Evolutionary conservation across 306 rosid genomes (phyloP).

Genomic region (Begonia loranthoides): DNA sequence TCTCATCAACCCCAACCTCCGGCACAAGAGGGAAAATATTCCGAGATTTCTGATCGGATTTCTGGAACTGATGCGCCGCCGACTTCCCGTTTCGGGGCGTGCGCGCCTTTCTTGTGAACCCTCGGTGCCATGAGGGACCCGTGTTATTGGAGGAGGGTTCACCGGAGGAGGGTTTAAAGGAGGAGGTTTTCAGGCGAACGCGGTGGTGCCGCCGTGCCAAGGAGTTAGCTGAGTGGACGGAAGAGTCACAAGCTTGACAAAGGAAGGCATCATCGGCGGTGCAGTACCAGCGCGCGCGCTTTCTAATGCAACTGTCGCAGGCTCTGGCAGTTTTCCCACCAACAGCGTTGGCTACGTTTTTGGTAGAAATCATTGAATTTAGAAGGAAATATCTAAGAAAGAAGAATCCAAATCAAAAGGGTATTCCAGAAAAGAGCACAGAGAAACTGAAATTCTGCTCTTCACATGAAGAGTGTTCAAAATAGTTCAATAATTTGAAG

Average conservation of each 20-base stretch:
- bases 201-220: conserved; percentile 65
- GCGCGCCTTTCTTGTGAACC: conserved; percentile 36
- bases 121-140: conserved; percentile 53
- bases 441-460: background rate
- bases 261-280: conserved; percentile 95
- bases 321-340: conserved; percentile 83
- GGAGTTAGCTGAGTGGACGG: conserved; percentile 78
- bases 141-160: background rate
- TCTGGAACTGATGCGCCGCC: background rate
- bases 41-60: background rate
- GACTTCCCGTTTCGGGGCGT: conserved; percentile 51
- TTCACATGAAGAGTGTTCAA: background rate
- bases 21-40: conserved; percentile 55
- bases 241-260: conserved; percentile 69
- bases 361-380: conserved; percentile 24
- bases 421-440: background rate
- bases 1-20: conserved; percentile 38
- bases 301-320: conserved; percentile 76
- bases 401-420: background rate
- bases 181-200: conserved; percentile 46
- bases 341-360: conserved; percentile 34
- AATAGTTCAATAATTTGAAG: background rate
- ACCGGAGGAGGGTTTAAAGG: conserved; percentile 4
- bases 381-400: background rate
- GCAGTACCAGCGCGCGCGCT: conserved; percentile 91